Percentiles rank a stretch among this genome's conserved stretches.
These are phyloP conservation scores for Cornus kousa DNA, from an alignment of 148 eudicot species.

Conservation along the genomic window DNA sequence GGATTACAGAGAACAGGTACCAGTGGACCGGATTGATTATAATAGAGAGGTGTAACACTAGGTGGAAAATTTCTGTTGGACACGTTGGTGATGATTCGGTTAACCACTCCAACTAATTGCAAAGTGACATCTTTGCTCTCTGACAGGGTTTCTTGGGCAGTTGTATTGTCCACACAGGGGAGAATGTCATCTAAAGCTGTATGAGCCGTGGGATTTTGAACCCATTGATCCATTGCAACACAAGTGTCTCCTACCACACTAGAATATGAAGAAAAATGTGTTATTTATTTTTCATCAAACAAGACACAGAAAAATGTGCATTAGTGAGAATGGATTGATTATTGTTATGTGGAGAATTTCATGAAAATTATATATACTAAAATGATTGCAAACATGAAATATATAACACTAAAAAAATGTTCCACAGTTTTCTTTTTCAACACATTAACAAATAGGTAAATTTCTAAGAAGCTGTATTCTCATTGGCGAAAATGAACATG, in stretches of 20 bases:
- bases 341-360: background rate
- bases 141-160: constrained; percentile 57
- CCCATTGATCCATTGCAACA: constrained; percentile 90
- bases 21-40: constrained; percentile 76
- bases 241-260: constrained; percentile 90
- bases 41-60: constrained; percentile 31
- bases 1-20: constrained; percentile 87
- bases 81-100: constrained; percentile 47
- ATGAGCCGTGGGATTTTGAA: constrained; percentile 65
- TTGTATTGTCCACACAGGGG: constrained; percentile 73
- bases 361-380: background rate
- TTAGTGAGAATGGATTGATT: background rate
- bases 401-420: background rate
- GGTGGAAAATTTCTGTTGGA: constrained; percentile 46
- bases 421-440: background rate
- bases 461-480: background rate
- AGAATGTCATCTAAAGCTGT: constrained; percentile 79
- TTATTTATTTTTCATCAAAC: background rate
- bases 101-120: constrained; percentile 49
- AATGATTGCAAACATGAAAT: background rate
- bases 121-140: constrained; percentile 67
- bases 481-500: background rate
- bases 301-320: background rate
- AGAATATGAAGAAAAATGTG: constrained; percentile 11
- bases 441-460: background rate